Base-by-base conservation (phyloP, 1,139 yeast species). In the Suhomyces anneliseae region DNA sequence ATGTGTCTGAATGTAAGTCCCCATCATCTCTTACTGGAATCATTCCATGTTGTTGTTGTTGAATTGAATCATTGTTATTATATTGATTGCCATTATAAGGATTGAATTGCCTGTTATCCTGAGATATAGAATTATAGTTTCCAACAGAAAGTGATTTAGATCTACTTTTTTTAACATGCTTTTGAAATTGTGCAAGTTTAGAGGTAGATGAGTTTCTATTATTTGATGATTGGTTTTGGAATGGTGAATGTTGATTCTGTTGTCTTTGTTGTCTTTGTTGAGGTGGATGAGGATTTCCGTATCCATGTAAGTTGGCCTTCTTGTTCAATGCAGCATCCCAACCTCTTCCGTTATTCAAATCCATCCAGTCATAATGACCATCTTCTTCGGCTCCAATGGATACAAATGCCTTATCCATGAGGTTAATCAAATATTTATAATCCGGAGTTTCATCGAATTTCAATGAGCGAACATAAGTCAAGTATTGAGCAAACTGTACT, bases 341-440 rank as follows among this genome's bases (percentile, higher is more conserved):
- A 37, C 95, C 95, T 61, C 81, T 79, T 45, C 95, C 95, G 40
- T 84, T 84, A 59, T 87, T 87, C 55, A 87, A 69, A 57, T 83
- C 84, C 92, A 86, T 85, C 95, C 95, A 87, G 63, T 87, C 95
- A 59, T 85, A 87, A 59, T 84, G 85, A 63, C 85, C 90, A 36
- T 79, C 82, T 12, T 61, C 57, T 36, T 55, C 56, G 7, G 53
- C 58, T 10, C 66, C 72, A 26, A 70, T 62, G 2, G 72, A 64
- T 8, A 60, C 53, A 50, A 72, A 58, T 4, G 77, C 78, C 52
- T 71, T 72, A 54, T 73, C 76, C 79, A 74, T 73, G 36, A 75
- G 61, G 31, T 65, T 62, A 9, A 65, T 55, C 50, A 73, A 62
- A 54, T 73, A 74, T 42, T 80, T 83, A 65, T 87, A 87, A 62